Conservation (phyloP, 106 monocot species). For the Allium sativum region DNA sequence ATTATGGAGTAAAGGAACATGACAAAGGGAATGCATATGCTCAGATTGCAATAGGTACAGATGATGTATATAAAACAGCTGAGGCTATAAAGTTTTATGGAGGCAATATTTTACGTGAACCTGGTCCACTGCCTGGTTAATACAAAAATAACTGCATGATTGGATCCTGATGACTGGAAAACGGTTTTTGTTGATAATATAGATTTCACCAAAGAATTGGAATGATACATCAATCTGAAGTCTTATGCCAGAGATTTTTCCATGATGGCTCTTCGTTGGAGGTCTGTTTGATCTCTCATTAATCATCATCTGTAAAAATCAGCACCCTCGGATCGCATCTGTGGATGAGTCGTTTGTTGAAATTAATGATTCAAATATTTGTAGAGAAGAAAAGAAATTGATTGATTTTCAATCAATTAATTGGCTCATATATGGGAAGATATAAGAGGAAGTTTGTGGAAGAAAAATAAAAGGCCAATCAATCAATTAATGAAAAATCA, state of each 20-base stretch:
- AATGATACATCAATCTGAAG: constrained; percentile 14
- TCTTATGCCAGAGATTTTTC: neutral
- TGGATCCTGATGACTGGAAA: constrained; percentile 99
- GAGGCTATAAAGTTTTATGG: constrained; percentile 62
- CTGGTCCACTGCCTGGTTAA: constrained; percentile 85
- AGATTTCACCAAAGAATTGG: constrained; percentile 68
- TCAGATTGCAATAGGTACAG: constrained; percentile 88
- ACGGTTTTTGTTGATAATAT: constrained; percentile 83
- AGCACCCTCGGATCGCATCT: too few relatives aligned
- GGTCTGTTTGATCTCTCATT: too few relatives aligned
- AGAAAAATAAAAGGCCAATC: too few relatives aligned
- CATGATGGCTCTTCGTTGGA: neutral
- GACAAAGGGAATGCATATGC: constrained; percentile 81
- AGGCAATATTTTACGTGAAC: constrained; percentile 66
- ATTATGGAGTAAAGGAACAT: constrained; percentile 75
- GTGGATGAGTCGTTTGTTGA: too few relatives aligned
- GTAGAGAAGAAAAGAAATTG: too few relatives aligned
- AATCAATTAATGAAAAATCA: too few relatives aligned
- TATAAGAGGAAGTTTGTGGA: too few relatives aligned
- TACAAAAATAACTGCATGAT: constrained; percentile 84
- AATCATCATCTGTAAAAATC: too few relatives aligned
- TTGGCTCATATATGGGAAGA: too few relatives aligned
- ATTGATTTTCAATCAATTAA: too few relatives aligned
- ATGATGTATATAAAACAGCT: constrained; percentile 89
- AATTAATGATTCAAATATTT: too few relatives aligned